A percentile compares a stretch with the other conserved stretches of the same genome.
These are phyloP conservation scores for Fusarium marasasianum DNA, from an alignment of 2,329 filamentous ascomycete species.

Conservation along the genomic window DNA sequence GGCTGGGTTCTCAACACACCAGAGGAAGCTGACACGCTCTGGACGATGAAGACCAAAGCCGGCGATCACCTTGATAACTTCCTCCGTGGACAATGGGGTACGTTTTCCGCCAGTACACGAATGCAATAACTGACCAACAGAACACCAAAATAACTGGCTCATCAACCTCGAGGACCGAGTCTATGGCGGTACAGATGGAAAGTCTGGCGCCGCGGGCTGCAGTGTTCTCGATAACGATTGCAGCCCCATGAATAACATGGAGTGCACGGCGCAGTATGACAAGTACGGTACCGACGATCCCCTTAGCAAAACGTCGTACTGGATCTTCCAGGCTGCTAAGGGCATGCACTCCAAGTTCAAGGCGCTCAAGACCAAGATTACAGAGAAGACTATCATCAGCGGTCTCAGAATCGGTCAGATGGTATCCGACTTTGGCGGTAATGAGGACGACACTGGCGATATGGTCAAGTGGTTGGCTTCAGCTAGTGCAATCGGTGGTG, in stretches of 20 bases:
- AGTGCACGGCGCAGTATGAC: slow-evolving; percentile 11
- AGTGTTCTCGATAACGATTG: background rate
- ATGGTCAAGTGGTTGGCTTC: slow-evolving; percentile 10
- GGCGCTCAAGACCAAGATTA: background rate
- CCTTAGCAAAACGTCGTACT: slow-evolving; percentile 13
- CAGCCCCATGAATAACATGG: background rate
- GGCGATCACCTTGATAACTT: slow-evolving; percentile 9
- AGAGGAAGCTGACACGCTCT: slow-evolving; percentile 12
- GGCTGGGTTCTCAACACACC: slow-evolving; percentile 11
- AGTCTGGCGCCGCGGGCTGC: background rate
- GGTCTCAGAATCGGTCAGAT: slow-evolving; percentile 1
- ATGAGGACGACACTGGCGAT: background rate
- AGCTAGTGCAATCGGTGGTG: background rate
- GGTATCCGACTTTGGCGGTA: background rate
- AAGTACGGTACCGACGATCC: background rate
- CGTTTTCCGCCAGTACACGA: accelerated
- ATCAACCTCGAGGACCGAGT: slow-evolving; percentile 15
- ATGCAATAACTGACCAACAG: background rate
- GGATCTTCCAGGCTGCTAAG: slow-evolving; percentile 23
- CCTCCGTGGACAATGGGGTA: slow-evolving; percentile 11
- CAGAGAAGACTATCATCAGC: background rate
- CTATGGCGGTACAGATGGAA: slow-evolving; percentile 1
- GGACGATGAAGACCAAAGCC: background rate
- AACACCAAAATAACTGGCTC: slow-evolving; percentile 19
- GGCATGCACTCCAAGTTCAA: slow-evolving; percentile 10